Conservation (phyloP, 2,329 filamentous ascomycete genomes). For the Ramichloridium luteum region DNA sequence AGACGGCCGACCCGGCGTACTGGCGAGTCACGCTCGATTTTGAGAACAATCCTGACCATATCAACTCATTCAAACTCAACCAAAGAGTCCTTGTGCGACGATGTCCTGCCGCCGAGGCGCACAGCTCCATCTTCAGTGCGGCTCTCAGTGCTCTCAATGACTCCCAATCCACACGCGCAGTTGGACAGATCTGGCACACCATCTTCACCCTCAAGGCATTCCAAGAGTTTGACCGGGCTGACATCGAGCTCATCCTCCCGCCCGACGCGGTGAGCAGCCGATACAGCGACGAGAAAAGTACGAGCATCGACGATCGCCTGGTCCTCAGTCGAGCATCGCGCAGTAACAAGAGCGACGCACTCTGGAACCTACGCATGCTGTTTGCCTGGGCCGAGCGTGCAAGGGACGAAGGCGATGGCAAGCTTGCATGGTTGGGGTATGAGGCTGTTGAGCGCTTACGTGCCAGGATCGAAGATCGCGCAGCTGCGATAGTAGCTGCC, state of each 20-base stretch:
- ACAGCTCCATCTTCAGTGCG: conserved; percentile 49
- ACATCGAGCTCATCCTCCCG: conserved; percentile 38
- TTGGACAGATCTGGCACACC: conserved; percentile 53
- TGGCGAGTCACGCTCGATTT: conserved; percentile 79
- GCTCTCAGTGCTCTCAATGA: conserved; percentile 64
- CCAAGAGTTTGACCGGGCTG: conserved; percentile 46
- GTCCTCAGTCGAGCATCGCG: conserved; percentile 38
- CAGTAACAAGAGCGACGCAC: conserved; percentile 41
- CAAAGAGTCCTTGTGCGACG: conserved; percentile 66
- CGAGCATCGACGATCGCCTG: conserved; percentile 59
- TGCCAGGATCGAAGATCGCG: conserved; percentile 34
- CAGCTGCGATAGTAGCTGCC: no score
- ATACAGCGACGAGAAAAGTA: conserved; percentile 42
- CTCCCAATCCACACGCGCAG: conserved; percentile 27
- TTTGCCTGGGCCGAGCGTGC: conserved; percentile 53
- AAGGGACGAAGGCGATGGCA: conserved; percentile 24
- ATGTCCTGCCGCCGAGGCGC: conserved; percentile 43
- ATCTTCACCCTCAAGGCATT: conserved; percentile 53
- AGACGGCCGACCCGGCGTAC: conserved; percentile 53
- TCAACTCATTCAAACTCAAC: conserved; percentile 51
- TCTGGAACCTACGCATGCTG: conserved; percentile 51
- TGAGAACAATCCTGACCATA: conserved; percentile 46
- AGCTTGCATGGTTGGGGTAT: conserved; percentile 41
- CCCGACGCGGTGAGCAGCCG: conserved; percentile 29
- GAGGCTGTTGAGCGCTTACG: conserved; percentile 45